These are phyloP conservation scores for Lenzites betulinus DNA, from an alignment of 768 basidiomycete species.

Conservation along the genomic window DNA sequence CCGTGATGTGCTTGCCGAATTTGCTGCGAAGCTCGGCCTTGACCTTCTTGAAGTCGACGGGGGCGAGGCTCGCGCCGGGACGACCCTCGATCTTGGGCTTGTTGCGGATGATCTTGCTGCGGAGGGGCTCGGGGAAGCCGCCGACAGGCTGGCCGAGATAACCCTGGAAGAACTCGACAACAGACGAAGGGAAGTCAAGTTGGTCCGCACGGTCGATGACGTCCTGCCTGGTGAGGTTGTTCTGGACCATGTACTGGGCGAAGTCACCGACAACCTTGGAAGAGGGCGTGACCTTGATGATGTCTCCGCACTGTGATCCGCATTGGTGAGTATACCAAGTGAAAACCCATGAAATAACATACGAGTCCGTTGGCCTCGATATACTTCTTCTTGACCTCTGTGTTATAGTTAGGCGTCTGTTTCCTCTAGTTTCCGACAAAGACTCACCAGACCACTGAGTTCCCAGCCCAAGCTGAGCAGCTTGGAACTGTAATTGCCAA, in stretches of 20 bases:
- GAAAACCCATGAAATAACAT: constrained; percentile 30
- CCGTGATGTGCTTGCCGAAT: constrained; percentile 94
- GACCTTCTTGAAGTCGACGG: constrained; percentile 95
- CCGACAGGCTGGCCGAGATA: constrained; percentile 98
- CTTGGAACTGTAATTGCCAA: constrained; percentile 78
- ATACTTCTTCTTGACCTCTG: constrained; percentile 97
- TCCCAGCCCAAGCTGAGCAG: constrained; percentile 93
- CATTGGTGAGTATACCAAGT: not conserved
- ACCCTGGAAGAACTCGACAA: constrained; percentile 99
- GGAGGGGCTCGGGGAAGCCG: constrained; percentile 97
- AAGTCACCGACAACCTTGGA: constrained; percentile 99
- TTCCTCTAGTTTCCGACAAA: not conserved
- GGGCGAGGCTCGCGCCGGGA: constrained; percentile 84
- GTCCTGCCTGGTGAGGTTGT: constrained; percentile 83
- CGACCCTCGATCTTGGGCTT: constrained; percentile 93
- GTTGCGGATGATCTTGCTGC: constrained; percentile 88
- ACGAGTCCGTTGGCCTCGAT: constrained; percentile 96
- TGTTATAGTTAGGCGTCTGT: not conserved
- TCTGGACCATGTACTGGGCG: constrained; percentile 99
- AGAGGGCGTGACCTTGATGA: constrained; percentile 99
- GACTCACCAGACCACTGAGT: constrained; percentile 87
- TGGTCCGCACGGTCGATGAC: constrained; percentile 84
- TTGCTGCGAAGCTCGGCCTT: constrained; percentile 90
- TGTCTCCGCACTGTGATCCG: constrained; percentile 78
- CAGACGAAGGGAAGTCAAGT: constrained; percentile 96